Base-by-base conservation (phyloP, 768 basidiomycete genomes). In the Myochromella boudieri region DNA sequence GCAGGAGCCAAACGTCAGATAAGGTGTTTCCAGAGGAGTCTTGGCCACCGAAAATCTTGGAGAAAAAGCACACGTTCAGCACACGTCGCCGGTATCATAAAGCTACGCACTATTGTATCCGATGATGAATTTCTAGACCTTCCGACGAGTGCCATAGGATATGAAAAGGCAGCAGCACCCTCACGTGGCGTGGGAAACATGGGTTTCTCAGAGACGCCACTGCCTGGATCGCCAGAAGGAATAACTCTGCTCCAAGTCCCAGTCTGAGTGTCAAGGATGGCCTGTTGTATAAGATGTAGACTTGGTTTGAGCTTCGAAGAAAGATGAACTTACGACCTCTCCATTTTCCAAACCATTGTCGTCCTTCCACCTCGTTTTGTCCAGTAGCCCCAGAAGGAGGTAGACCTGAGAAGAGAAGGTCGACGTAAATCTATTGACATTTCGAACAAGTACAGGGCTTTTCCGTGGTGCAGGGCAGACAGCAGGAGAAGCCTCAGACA, bases 161-260 rank as follows among this genome's bases (percentile, higher is more conserved):
- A 82, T 4, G 87, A 80, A 28, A 88, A 62, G 1, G 77, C 84
- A 7, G 75, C 78, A 11, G 88, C 83, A 28, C 90, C 90, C 64
- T 83, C 74, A 38, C 90, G 82, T 34, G 86, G 82, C 21, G 71
- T 68, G 6, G 90, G 90, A 59, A 77, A 86, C 15, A 73, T 56
- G 6, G 67, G 66, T 11, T 59, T 61, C 31, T 77, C 78, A 15
- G 70, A 57, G n/a, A 69, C 64, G 14, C 71, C 76, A n/a, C n/a
- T n/a, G n/a, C n/a, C n/a, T 33, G 90, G 89, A 60, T 91, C 88
- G 27, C 87, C 87, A 27, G 89, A 74, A 29, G 89, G 89, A 27
- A 91, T 63, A 14, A 88, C 63, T 54, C 89, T 78, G 37, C 79
- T 81, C 90, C 87, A 91, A 7, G 75, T 68, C 5, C 78, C 84